Conservation (phyloP, 2,329 filamentous ascomycete species). For the Monilinia aucupariae region DNA sequence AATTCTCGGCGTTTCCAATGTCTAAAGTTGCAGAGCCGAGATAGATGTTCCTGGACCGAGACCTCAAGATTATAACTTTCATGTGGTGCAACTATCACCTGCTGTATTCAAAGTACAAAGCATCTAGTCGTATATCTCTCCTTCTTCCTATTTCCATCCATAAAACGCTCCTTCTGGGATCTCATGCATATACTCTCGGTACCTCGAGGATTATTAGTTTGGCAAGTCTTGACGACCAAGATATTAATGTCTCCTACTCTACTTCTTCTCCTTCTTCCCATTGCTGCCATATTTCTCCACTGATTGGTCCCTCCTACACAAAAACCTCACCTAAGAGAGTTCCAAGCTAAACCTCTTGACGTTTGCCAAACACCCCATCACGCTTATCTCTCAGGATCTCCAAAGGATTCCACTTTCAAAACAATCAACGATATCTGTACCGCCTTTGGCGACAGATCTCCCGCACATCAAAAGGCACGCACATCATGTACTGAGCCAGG, state of each 20-base stretch:
- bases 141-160: conserved; percentile 12
- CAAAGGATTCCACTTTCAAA: not conserved
- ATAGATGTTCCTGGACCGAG: conserved; percentile 12
- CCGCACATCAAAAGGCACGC: conserved; percentile 10
- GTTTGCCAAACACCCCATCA: not conserved
- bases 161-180: not conserved
- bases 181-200: conserved; percentile 8
- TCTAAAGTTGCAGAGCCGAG: not conserved
- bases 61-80: conserved; percentile 2
- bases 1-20: conserved; percentile 3
- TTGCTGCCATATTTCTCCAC: not conserved
- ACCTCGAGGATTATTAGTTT: conserved; percentile 7
- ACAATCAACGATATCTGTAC: conserved; percentile 1
- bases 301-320: conserved; percentile 12
- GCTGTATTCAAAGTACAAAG: conserved; percentile 4
- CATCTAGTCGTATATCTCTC: conserved; percentile 14
- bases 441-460: conserved; percentile 19
- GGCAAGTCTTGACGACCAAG: conserved; percentile 5
- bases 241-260: too few species aligned
- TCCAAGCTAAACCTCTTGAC: not conserved
- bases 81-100: conserved; percentile 6
- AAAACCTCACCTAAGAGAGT: conserved; percentile 9
- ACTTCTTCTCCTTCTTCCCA: not conserved
- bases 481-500: conserved; percentile 9
- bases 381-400: conserved; percentile 2